phyloP scores from a whole-genome alignment of 2,329 filamentous ascomycete genomes.

The Tolypocladium inflatum region DNA sequence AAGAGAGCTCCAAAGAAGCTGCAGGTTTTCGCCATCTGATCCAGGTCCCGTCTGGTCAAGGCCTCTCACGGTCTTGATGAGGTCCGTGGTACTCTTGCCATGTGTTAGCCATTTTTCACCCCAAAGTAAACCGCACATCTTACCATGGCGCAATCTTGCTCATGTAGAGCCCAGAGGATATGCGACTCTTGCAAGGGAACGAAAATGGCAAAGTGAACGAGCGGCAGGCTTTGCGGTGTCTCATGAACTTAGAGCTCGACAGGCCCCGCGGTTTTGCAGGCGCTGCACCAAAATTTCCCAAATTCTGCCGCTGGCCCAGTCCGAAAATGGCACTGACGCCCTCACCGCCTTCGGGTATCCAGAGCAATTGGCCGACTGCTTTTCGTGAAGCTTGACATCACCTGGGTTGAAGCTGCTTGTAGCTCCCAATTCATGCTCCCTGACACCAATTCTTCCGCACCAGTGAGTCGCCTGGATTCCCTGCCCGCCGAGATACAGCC shows the following conservation, averaged over 20 bases:
- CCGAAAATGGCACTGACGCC: slow-evolving; percentile 9
- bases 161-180: neutral
- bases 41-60: slow-evolving; percentile 42
- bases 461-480: neutral
- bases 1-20: slow-evolving; percentile 39
- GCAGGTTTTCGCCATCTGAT: slow-evolving; percentile 35
- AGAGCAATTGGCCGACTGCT: slow-evolving; percentile 25
- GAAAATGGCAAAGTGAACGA: slow-evolving; percentile 1
- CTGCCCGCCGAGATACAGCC: neutral
- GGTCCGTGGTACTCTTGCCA: slow-evolving; percentile 24
- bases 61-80: slow-evolving; percentile 44
- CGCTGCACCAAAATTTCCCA: slow-evolving; percentile 28
- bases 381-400: slow-evolving; percentile 28
- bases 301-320: slow-evolving; percentile 32
- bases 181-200: neutral
- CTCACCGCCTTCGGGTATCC: slow-evolving; percentile 35
- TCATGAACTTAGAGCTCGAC: neutral
- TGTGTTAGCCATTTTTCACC: slow-evolving; percentile 7
- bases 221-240: neutral
- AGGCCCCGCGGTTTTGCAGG: slow-evolving; percentile 1
- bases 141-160: neutral
- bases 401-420: slow-evolving; percentile 17
- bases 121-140: neutral
- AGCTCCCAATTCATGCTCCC: slow-evolving; percentile 14
- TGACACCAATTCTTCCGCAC: slow-evolving; percentile 1